Conservation (phyloP, 208 protist species). For the Balamuthia mandrillaris region DNA sequence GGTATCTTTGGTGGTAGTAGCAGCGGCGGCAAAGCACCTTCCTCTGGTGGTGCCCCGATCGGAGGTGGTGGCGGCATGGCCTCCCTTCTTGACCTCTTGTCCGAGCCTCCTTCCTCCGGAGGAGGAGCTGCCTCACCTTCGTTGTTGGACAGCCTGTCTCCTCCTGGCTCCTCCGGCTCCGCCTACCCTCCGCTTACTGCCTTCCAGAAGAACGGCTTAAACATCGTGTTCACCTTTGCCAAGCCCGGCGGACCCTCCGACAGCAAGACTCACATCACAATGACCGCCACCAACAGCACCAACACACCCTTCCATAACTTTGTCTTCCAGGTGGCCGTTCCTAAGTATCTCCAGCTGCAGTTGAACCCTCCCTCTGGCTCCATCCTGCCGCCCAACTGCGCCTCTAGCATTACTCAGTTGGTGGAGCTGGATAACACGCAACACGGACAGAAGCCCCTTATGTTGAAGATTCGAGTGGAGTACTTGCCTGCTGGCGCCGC, state of each 20-base stretch:
- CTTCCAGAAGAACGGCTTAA: neutral
- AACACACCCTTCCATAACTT: neutral
- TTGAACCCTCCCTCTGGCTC: neutral
- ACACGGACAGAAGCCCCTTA: constrained; percentile 30
- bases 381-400: neutral
- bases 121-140: neutral
- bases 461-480: constrained; percentile 38
- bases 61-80: too few relatives aligned
- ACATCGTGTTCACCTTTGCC: constrained; percentile 17
- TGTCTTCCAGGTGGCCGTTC: constrained; percentile 31
- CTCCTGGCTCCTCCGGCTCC: neutral
- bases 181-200: neutral
- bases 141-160: neutral
- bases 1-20: too few relatives aligned
- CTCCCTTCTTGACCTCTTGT: neutral
- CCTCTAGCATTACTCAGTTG: neutral
- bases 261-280: neutral
- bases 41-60: too few relatives aligned
- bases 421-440: neutral
- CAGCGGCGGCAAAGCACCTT: too few relatives aligned
- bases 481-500: neutral
- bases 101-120: neutral
- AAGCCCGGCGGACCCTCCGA: neutral
- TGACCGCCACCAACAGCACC: neutral
- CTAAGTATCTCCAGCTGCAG: constrained; percentile 22